Evolutionary conservation across 2,329 filamentous ascomycete species (phyloP), one percentile per base, ranked within the genome.

Genomic region (Thelonectria blattea): DNA sequence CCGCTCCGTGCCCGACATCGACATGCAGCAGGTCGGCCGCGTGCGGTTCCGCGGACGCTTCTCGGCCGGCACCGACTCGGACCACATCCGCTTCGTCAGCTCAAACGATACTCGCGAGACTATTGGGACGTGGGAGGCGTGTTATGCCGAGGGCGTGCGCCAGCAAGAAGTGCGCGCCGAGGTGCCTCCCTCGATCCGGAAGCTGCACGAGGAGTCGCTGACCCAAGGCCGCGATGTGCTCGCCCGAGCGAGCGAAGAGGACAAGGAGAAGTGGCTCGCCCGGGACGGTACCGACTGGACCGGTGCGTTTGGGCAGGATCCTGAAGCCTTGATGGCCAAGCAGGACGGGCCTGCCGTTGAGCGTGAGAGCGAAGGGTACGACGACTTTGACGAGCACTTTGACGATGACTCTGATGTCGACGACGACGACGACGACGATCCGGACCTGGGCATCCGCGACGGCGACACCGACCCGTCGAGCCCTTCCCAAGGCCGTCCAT

Each of bases 41-140:
- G 79, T 98, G 12, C 85, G 87, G 37, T 97, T 98, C 82, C 82
- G 83, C 2, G 91, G 87, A 11, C 85, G 88, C 12, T 98, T 98
- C 81, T 96, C 95, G 65, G 88, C 93, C 0, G 94, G 94, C 14
- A 96, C 92, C 50, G 93, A 97, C 73, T 87, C 91, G 55, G 90
- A 92, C 17, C 95, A 98, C 73, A 85, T 91, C 65, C 83, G 82
- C 1, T 97, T 97, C 68, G 88, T 97, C 20, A 85, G 88, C 49
- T 91, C 96, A 75, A 97, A 96, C 70, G 88, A 96, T 73, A 89
- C 90, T 1, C 89, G 94, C 32, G 95, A 98, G 80, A 97, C 93
- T 0, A 96, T 92, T 65, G 94, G 98, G 78, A 91, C 90, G 0
- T 98, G 93, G 92, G 93, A 97, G 75, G 91, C 93, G 0, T 97